These are phyloP conservation scores for Nannochloropsis gaditana DNA, from an alignment of 108 stramenopile genomes.

Conservation along the genomic window DNA sequence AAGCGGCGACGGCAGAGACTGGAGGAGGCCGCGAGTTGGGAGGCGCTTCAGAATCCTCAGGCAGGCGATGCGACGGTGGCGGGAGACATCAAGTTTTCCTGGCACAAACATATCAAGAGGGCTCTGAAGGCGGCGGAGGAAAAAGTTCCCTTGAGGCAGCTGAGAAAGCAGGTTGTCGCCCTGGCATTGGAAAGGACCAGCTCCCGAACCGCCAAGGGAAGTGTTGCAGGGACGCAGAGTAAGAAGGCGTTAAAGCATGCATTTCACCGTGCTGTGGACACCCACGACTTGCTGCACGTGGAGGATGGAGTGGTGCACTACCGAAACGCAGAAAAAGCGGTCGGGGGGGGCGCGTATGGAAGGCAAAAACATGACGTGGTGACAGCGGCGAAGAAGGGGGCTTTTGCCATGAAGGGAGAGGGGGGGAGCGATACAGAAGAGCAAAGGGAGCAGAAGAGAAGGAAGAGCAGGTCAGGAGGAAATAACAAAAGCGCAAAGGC, in stretches of 20 bases:
- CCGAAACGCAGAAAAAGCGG: not conserved
- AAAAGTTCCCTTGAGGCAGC: not conserved
- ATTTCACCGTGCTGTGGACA: not conserved
- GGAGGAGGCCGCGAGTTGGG: not conserved
- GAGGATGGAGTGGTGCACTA: conserved; percentile 12
- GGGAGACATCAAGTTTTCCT: not conserved
- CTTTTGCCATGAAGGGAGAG: not conserved
- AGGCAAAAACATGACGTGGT: too few relatives aligned
- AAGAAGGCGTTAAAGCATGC: not conserved
- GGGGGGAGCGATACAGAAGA: not conserved
- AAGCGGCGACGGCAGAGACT: not conserved
- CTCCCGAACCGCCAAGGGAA: not conserved
- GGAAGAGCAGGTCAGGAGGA: not conserved
- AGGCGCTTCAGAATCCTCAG: conserved; percentile 6
- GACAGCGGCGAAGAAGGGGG: not conserved
- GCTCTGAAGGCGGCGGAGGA: not conserved
- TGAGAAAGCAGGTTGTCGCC: not conserved
- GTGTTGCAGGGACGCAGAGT: not conserved
- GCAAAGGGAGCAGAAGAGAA: not conserved
- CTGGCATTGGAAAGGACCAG: not conserved
- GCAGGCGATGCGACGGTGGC: not conserved
- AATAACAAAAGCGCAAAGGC: not conserved
- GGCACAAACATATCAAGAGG: not conserved
- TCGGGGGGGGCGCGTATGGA: not conserved
- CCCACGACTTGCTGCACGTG: not conserved